A percentile compares a stretch with the other conserved stretches of the same genome.
Conservation (phyloP, 129 eudicot genomes). For the Centrapalus pauciflorus region DNA sequence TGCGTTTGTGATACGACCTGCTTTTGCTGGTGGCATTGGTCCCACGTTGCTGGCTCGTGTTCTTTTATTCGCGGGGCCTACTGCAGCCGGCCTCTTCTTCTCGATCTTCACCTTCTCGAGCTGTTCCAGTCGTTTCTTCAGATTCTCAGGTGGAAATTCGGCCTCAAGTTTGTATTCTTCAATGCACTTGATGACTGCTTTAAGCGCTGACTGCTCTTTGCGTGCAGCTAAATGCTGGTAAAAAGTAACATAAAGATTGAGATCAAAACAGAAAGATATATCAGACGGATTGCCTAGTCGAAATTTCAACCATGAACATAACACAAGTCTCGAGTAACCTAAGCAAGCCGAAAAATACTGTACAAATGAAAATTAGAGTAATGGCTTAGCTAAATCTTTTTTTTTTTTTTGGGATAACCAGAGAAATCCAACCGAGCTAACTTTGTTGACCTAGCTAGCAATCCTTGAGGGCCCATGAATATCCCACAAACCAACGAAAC, state of each 20-base stretch:
- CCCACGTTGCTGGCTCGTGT: conserved; percentile 86
- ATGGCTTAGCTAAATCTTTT: not conserved
- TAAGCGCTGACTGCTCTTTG: conserved; percentile 96
- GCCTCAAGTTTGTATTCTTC: conserved; percentile 90
- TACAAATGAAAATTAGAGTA: not conserved
- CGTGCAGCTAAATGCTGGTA: conserved; percentile 88
- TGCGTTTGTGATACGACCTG: conserved; percentile 89
- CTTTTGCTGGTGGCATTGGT: conserved; percentile 99
- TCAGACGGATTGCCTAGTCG: not conserved
- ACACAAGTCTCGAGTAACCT: not conserved
- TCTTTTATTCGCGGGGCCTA: conserved; percentile 78
- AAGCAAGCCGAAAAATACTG: not conserved
- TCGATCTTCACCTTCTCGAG: conserved; percentile 84
- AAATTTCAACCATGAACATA: not conserved
- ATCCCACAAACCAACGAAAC: not conserved
- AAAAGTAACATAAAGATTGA: not conserved
- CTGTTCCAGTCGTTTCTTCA: conserved; percentile 88
- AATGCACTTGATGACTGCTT: conserved; percentile 88
- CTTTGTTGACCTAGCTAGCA: too few species aligned
- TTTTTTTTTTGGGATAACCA: not conserved
- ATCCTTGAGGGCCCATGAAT: too few species aligned
- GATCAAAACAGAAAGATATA: not conserved
- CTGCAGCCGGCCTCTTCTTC: conserved; percentile 77
- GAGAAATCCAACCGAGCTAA: not conserved
- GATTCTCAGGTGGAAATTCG: conserved; percentile 85